These are phyloP conservation scores for Skeletonema grethae DNA, from an alignment of 108 stramenopile genomes.

Conservation along the genomic window DNA sequence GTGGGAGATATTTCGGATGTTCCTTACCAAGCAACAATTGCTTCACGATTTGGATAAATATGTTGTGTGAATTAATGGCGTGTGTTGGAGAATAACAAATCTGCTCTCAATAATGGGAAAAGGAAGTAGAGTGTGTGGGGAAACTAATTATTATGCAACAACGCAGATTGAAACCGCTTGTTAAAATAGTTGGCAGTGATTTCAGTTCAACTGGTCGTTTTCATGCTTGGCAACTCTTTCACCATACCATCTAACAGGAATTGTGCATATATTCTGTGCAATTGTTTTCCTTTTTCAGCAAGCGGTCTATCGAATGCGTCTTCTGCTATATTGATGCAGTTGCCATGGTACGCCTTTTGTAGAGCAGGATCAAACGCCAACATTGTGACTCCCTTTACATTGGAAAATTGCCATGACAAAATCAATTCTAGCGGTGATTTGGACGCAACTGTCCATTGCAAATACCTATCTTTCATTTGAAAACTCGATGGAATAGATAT, in stretches of 20 bases:
- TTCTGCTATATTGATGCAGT: slow-evolving; percentile 33
- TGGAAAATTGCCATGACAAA: slow-evolving; percentile 17
- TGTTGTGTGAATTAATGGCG: slow-evolving; percentile 1
- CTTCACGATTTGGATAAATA: slow-evolving; percentile 46
- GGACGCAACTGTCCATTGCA: slow-evolving; percentile 38
- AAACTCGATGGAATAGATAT: slow-evolving; percentile 24
- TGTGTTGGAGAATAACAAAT: not conserved
- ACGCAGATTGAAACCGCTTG: not conserved
- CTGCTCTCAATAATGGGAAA: not conserved
- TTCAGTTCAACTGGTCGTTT: not conserved
- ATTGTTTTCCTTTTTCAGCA: slow-evolving; percentile 4
- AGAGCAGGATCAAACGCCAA: slow-evolving; percentile 48
- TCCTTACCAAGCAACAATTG: slow-evolving; percentile 81
- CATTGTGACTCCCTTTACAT: slow-evolving; percentile 39
- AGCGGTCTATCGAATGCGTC: not conserved
- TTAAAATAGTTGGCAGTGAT: slow-evolving; percentile 6
- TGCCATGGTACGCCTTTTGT: slow-evolving; percentile 48
- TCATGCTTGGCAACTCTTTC: not conserved
- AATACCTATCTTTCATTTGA: slow-evolving; percentile 25
- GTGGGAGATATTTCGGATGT: slow-evolving; percentile 80
- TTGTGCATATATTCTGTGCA: slow-evolving; percentile 42
- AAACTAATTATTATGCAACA: not conserved
- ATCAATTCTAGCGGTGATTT: slow-evolving; percentile 48
- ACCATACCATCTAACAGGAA: slow-evolving; percentile 44
- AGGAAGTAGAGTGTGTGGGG: not conserved